Evolutionary conservation across 2,329 filamentous ascomycete genomes (phyloP).

Genomic region (Colletotrichum horii): DNA sequence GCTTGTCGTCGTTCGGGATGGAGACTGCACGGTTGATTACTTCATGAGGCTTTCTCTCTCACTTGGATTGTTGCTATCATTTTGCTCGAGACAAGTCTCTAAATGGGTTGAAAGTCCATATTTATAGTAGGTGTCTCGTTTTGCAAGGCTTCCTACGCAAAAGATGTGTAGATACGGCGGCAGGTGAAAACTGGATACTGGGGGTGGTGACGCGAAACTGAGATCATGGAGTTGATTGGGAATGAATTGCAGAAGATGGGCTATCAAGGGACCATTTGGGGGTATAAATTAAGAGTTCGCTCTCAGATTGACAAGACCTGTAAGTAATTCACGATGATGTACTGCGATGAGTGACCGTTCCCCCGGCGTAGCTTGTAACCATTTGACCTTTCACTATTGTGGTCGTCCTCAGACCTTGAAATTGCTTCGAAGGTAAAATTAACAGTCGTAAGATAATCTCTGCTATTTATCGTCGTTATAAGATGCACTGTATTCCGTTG

Average conservation of each 20-base stretch:
- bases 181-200: neutral
- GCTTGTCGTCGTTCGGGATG: rapidly evolving
- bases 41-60: neutral
- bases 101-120: neutral
- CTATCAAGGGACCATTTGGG: rapidly evolving
- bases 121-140: neutral
- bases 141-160: neutral
- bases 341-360: neutral
- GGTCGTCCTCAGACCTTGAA: neutral
- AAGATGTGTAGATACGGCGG: neutral
- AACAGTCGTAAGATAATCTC: neutral
- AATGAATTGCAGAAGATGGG: neutral
- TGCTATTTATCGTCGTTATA: neutral
- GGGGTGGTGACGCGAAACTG: too few relatives aligned
- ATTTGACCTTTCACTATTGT: rapidly evolving
- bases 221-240: neutral
- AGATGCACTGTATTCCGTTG: rapidly evolving
- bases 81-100: too few relatives aligned
- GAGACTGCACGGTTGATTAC: neutral
- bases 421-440: rapidly evolving
- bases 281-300: rapidly evolving
- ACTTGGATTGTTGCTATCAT: neutral
- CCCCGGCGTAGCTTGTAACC: neutral
- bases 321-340: neutral
- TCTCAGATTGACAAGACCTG: neutral